phyloP scores from a whole-genome alignment of 2,329 filamentous ascomycete genomes.

The Aspergillus unguis region DNA sequence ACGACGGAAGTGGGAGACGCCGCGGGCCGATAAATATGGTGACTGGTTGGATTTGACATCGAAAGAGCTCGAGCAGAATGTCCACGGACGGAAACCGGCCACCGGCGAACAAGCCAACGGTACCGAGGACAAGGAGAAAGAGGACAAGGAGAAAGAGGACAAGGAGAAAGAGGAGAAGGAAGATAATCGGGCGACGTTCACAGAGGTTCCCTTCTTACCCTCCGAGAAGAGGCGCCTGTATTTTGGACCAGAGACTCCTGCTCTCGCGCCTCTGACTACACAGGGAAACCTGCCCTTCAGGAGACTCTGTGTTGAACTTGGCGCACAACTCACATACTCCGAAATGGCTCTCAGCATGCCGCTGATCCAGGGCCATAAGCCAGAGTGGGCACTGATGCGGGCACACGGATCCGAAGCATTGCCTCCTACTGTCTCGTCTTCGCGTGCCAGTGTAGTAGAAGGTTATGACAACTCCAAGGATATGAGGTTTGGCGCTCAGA shows the following conservation, averaged over 20 bases:
- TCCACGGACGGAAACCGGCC: conserved; percentile 46
- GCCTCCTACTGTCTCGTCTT: conserved; percentile 63
- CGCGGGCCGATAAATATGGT: conserved; percentile 71
- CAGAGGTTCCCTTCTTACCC: conserved; percentile 81
- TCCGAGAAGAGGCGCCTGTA: conserved; percentile 94
- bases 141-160: conserved; percentile 54
- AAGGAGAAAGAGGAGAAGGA: conserved; percentile 47
- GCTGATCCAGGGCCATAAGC: conserved; percentile 81
- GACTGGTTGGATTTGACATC: conserved; percentile 71
- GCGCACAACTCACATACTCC: conserved; percentile 90
- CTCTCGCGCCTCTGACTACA: conserved; percentile 90
- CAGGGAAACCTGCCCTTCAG: conserved; percentile 96
- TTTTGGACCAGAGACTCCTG: conserved; percentile 88
- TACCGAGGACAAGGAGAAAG: conserved; percentile 32
- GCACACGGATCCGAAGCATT: conserved; percentile 78
- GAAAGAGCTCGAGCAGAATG: conserved; percentile 45
- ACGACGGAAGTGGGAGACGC: conserved; percentile 66
- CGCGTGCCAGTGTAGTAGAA: conserved; percentile 56
- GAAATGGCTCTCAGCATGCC: conserved; percentile 97
- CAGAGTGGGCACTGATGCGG: conserved; percentile 93
- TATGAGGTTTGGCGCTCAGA: conserved; percentile 85
- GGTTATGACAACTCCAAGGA: conserved; percentile 81
- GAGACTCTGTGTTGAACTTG: conserved; percentile 81
- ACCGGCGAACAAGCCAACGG: conserved; percentile 30
- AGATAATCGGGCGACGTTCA: conserved; percentile 74